Base-by-base conservation (phyloP, 2,329 filamentous ascomycete species). In the Sclerotinia subarctica region DNA sequence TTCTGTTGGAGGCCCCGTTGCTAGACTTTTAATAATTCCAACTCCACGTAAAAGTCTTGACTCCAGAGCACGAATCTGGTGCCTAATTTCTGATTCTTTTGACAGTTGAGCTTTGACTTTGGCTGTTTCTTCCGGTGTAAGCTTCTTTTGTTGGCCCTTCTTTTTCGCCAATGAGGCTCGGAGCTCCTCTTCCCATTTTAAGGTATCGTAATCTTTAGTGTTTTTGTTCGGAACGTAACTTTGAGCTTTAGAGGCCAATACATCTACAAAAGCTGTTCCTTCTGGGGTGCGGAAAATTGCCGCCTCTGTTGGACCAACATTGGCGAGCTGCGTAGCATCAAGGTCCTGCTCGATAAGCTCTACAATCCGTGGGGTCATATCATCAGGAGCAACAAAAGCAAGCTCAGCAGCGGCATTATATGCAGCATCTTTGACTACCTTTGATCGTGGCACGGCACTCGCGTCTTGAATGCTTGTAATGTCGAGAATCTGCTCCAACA, bases 141-240 rank as follows among this genome's bases (percentile, higher is more conserved):
- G 86, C 80, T 97, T 99, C 81, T 93, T 94, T 74, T 93, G 88
- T 69, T 91, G 87, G 1, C 94, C 94, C 78, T 94, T 97, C 82
- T 98, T 99, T 77, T 92, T 85, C n/a, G 94, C 93, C 52, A 99
- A 80, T 74, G 97, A 93, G 51, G 88, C 85, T 68, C 94, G 86
- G 10, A 99, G 84, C 72, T 99, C 95, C 77, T 94, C 91, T 79
- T 99, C 95, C 95, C 96, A 99, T 79, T 97, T 97, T 52, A 97
- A 80, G 1, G 93, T 96, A 74, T 99, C 93, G 74, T 97, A 97
- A 77, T 98, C 95, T 78, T 96, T 97, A 60, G 88, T 90, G 75
- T 93, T 97, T 80, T 97, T 98, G 79, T 93, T 90, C 3, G 93
- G 88, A 2, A 90, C 81, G 49, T 84, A 82, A 70, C 86, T 86